Evolutionary conservation across 148 eudicot genomes (phyloP).

Genomic region (Chenopodium quinoa): DNA sequence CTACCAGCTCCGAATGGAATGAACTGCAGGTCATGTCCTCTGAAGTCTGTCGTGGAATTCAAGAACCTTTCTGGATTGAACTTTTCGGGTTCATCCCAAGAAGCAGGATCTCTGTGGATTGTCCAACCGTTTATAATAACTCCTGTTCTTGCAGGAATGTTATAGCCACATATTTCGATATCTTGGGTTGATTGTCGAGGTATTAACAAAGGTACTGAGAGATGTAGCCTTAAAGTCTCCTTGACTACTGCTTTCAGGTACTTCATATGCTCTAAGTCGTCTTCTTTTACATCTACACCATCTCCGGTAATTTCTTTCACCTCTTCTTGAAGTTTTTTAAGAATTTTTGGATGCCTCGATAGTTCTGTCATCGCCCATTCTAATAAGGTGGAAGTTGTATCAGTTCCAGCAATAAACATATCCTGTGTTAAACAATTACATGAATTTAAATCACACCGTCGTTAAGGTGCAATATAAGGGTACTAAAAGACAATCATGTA

Average conservation of each 20-base stretch:
- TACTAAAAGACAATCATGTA: no score
- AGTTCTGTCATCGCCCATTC: slow-evolving; percentile 57
- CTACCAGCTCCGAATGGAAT: slow-evolving; percentile 45
- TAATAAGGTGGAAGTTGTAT: slow-evolving; percentile 37
- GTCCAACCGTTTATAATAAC: slow-evolving; percentile 37
- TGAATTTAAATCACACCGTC: neutral
- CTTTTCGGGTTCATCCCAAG: slow-evolving; percentile 38
- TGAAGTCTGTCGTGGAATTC: slow-evolving; percentile 30
- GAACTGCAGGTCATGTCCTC: slow-evolving; percentile 32
- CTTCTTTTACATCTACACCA: slow-evolving; percentile 3
- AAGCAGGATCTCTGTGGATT: slow-evolving; percentile 31
- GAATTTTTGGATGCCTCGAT: slow-evolving; percentile 33
- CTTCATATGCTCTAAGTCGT: slow-evolving; percentile 31
- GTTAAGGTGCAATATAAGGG: no score
- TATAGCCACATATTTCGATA: slow-evolving; percentile 21
- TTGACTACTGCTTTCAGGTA: slow-evolving; percentile 41
- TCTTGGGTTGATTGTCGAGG: slow-evolving; percentile 32
- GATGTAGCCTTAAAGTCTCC: slow-evolving; percentile 37
- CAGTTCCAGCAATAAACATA: slow-evolving; percentile 44
- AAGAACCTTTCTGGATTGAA: slow-evolving; percentile 35
- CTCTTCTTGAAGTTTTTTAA: slow-evolving; percentile 29
- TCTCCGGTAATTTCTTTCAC: neutral
- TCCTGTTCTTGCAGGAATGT: slow-evolving; percentile 29
- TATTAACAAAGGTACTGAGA: slow-evolving; percentile 28
- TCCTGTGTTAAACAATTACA: slow-evolving; percentile 32